Evolutionary conservation across 2,329 filamentous ascomycete genomes (phyloP).

Genomic region (Claviceps sp.): DNA sequence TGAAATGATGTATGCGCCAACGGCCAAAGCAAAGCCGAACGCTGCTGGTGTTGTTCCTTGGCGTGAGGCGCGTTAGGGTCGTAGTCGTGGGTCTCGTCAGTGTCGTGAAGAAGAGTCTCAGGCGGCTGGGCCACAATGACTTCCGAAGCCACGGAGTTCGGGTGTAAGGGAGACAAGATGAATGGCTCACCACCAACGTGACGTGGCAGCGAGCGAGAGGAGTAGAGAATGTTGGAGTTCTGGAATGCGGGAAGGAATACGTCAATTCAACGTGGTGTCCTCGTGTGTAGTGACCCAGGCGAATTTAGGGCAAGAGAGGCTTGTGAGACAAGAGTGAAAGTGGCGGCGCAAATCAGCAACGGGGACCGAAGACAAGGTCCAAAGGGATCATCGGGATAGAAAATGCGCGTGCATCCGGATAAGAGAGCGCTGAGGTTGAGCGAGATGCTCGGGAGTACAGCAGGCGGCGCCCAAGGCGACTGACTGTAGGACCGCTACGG

Average conservation of each 20-base stretch:
- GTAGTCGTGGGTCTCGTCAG: constrained; percentile 40
- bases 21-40: constrained; percentile 6
- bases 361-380: not conserved
- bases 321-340: not conserved
- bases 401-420: not conserved
- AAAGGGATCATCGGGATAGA: constrained; percentile 1
- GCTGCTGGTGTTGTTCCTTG: constrained; percentile 30
- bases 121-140: constrained; percentile 30
- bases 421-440: not conserved
- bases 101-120: constrained; percentile 33
- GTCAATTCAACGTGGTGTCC: not conserved
- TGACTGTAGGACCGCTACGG: constrained; percentile 5
- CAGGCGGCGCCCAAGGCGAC: not conserved
- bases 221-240: not conserved
- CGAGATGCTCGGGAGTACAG: not conserved
- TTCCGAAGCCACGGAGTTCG: constrained; percentile 24
- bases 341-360: not conserved
- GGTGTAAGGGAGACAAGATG: constrained; percentile 35
- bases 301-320: not conserved
- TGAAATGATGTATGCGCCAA: constrained; percentile 6
- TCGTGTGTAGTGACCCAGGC: not conserved
- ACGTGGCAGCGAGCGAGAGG: constrained; percentile 17
- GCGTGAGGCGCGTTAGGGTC: constrained; percentile 15
- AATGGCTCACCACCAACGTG: constrained; percentile 23
- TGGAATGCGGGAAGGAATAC: not conserved